These are phyloP conservation scores for Phytophthora tubulina DNA, from an alignment of 352 stramenopile genomes.

Conservation along the genomic window DNA sequence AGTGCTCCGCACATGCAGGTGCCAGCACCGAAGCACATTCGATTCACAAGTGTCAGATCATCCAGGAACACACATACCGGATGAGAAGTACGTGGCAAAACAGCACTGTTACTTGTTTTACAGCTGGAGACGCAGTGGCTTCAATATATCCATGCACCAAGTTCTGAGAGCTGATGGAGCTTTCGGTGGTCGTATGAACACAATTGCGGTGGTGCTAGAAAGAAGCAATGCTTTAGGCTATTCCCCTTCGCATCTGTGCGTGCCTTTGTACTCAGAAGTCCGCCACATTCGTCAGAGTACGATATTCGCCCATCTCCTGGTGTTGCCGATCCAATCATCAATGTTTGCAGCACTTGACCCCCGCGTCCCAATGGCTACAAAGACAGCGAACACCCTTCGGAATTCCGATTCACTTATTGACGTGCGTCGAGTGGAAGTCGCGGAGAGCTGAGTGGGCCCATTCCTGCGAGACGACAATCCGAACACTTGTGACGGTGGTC, in stretches of 20 bases:
- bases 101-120: too few species aligned
- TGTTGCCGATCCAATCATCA: too few species aligned
- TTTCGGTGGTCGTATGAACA: too few species aligned
- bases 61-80: too few species aligned
- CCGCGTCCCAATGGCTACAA: conserved; percentile 1
- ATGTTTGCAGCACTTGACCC: background rate
- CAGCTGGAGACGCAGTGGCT: too few species aligned
- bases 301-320: too few species aligned
- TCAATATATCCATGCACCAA: too few species aligned
- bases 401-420: conserved; percentile 6
- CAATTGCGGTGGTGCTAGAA: background rate
- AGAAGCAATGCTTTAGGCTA: background rate
- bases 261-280: background rate
- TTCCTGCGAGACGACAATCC: background rate
- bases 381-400: background rate
- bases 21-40: too few species aligned
- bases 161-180: too few species aligned
- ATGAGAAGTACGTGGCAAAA: too few species aligned
- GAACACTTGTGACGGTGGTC: background rate
- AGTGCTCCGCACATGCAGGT: too few species aligned
- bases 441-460: background rate
- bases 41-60: too few species aligned
- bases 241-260: background rate
- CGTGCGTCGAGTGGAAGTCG: background rate
- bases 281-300: background rate